phyloP scores from a whole-genome alignment of 306 rosid genomes.

The Quercus wislizeni region DNA sequence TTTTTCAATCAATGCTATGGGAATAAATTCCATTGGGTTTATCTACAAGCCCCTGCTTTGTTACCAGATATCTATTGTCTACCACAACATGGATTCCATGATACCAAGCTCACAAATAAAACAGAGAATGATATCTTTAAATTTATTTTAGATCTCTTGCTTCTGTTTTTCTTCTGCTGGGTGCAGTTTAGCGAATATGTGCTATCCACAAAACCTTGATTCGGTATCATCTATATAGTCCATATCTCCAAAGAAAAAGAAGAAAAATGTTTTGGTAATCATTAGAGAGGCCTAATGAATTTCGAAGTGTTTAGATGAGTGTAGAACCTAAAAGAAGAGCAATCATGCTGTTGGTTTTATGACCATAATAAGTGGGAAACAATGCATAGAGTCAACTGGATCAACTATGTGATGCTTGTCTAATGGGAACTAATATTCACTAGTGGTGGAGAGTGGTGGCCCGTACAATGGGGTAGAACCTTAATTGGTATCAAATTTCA shows the following conservation, averaged over 20 bases:
- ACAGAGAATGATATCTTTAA: no score
- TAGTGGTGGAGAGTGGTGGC: conserved; percentile 14
- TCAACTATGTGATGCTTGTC: conserved; percentile 17
- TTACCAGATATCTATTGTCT: neutral
- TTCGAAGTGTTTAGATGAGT: neutral
- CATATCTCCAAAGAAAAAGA: neutral
- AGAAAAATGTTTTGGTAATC: neutral
- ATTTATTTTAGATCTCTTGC: neutral
- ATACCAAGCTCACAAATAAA: neutral
- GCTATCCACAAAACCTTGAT: neutral
- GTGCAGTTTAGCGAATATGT: neutral
- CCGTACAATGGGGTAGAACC: neutral
- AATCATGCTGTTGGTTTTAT: conserved; percentile 22
- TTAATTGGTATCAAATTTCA: neutral
- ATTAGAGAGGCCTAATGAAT: neutral
- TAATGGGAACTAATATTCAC: neutral
- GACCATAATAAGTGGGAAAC: conserved; percentile 50
- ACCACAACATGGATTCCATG: neutral
- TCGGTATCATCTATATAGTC: neutral
- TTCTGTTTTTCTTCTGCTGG: neutral
- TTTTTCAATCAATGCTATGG: neutral
- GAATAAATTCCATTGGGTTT: neutral
- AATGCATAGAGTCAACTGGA: conserved; percentile 39
- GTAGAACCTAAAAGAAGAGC: neutral
- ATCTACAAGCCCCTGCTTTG: neutral